Percentiles rank a stretch among this genome's conserved stretches.
Evolutionary conservation across 2,329 filamentous ascomycete species (phyloP).

Genomic region (Pestalotiopsis sp.): DNA sequence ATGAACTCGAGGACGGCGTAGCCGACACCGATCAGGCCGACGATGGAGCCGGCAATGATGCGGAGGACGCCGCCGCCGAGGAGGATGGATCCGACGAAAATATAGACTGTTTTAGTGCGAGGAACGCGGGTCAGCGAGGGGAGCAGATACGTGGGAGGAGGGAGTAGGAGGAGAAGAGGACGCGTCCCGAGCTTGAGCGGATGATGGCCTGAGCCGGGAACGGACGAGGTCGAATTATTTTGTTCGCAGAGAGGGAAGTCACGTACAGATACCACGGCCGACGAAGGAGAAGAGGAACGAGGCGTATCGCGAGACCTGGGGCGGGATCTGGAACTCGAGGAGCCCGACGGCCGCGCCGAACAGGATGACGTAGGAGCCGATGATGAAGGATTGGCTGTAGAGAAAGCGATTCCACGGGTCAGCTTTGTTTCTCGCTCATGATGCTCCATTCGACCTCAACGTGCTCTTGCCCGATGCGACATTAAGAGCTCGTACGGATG

Average conservation of each 20-base stretch:
- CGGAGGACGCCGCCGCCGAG: constrained; percentile 69
- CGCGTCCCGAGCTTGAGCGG: too few relatives aligned
- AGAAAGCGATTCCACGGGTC: neutral
- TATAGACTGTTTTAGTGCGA: constrained; percentile 70
- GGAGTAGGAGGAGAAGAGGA: neutral
- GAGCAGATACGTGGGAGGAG: neutral
- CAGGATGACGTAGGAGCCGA: constrained; percentile 85
- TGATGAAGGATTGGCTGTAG: constrained; percentile 69
- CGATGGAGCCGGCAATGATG: constrained; percentile 75
- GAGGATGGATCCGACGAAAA: constrained; percentile 89
- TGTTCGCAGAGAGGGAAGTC: neutral
- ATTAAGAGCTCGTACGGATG: constrained; percentile 35
- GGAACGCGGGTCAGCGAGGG: neutral
- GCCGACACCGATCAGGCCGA: constrained; percentile 76
- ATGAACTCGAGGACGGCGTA: constrained; percentile 79
- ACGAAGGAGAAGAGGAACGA: constrained; percentile 98
- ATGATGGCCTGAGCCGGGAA: too few relatives aligned
- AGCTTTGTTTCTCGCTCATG: neutral
- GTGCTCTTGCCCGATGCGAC: neutral
- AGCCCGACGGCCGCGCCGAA: constrained; percentile 81
- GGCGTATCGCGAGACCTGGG: constrained; percentile 89
- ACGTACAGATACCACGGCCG: constrained; percentile 91
- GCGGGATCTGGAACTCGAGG: constrained; percentile 92
- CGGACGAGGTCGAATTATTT: too few relatives aligned
- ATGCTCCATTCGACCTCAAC: neutral